Base-by-base conservation (phyloP, 768 basidiomycete species). In the Lentinus brumalis region DNA sequence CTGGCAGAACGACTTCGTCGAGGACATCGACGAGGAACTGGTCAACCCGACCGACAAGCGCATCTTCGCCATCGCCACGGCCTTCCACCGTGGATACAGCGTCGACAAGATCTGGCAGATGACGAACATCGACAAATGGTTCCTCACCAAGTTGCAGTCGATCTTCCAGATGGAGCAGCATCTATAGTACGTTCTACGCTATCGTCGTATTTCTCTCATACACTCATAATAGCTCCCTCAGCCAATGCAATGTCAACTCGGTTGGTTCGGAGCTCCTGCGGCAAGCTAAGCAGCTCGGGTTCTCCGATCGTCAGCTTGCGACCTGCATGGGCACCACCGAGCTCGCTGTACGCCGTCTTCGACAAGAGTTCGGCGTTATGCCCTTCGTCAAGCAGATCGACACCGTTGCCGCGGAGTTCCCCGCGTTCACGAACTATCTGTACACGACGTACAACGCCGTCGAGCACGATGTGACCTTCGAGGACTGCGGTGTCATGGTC, bases 321-420 rank as follows among this genome's bases (percentile, higher is more conserved):
- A 76, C 68, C 39, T 89, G 87, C 73, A 81, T 98, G 70, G 86
- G 88, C 31, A 94, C 96, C 7, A 97, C 91, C 14, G 96, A 96
- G 74, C 86, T 98, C 44, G 95, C 95, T 45, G 88, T 98, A 32
- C 92, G 96, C 59, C 84, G 90, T 44, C 81, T 95, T 53, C 91
- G 96, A 57, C 89, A 93, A 71, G 96, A 98, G 74, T 75, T 77
- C 50, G 84, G 83, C 38, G 89, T 98, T 68, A 81, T 81, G 12
- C 96, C 96, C 0, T 96, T 94, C 73, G 91, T 97, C 76, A 98
- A 98, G 81, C 96, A 98, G 73, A 99, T 98, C 73, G 97, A 99
- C 69, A 98, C 97, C 0, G 96, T 98, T 57, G 97, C 97, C 11
- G 96, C 97, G 31, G 96, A 98, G 71, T 99, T 98, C 85, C 96